Evolutionary conservation across 225 moss, liverwort and hornwort species (phyloP).

Genomic region (Physcomitrium patens): DNA sequence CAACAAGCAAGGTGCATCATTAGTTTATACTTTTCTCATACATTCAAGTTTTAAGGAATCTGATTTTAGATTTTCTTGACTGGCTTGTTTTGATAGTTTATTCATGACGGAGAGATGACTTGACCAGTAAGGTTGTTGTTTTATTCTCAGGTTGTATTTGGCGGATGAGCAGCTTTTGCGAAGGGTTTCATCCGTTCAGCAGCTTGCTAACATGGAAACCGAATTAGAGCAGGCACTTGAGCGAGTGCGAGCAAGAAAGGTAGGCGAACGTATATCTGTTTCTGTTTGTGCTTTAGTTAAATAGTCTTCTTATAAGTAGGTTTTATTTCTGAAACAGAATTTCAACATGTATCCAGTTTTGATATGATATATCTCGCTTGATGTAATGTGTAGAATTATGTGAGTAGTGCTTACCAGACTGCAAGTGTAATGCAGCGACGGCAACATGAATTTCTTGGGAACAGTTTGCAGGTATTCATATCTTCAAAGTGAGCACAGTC

Average conservation of each 20-base stretch:
- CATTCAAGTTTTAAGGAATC: too few species aligned
- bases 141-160: conserved; percentile 48
- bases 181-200: conserved; percentile 50
- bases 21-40: background rate
- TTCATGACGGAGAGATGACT: background rate
- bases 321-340: too few species aligned
- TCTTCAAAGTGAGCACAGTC: background rate
- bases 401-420: conserved; percentile 63
- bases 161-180: conserved; percentile 62
- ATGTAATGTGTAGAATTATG: conserved; percentile 38
- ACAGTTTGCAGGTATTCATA: conserved; percentile 49
- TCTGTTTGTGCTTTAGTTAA: background rate
- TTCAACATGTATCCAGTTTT: too few species aligned
- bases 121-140: background rate
- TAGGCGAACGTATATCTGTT: background rate
- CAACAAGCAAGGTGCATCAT: conserved; percentile 49
- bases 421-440: conserved; percentile 57
- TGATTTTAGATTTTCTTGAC: background rate
- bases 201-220: too few species aligned
- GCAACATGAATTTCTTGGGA: conserved; percentile 63
- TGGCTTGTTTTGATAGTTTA: background rate
- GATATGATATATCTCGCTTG: background rate
- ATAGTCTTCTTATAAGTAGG: background rate
- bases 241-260: conserved; percentile 61
- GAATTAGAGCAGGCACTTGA: conserved; percentile 65